phyloP scores from a whole-genome alignment of 768 basidiomycete species.

The Mycena amicta region DNA sequence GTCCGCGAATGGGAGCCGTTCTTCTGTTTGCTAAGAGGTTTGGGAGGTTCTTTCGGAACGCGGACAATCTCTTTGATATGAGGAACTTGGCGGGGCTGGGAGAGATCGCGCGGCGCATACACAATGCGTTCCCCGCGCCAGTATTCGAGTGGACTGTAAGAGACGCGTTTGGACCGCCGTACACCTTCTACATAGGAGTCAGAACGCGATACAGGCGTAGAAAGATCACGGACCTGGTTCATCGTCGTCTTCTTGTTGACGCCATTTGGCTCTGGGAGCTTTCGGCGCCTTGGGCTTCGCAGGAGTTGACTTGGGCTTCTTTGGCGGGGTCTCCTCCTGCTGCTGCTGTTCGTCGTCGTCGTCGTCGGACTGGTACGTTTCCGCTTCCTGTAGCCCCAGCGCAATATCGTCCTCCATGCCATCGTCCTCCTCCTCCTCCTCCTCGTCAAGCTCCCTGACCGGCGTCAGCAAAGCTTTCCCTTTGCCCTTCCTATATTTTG shows the following conservation, averaged over 20 bases:
- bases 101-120: constrained; percentile 58
- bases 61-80: constrained; percentile 69
- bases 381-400: too few relatives aligned
- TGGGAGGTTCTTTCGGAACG: constrained; percentile 41
- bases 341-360: constrained; percentile 27
- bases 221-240: constrained; percentile 26
- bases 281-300: not conserved
- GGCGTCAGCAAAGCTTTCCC: constrained; percentile 43
- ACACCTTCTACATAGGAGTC: constrained; percentile 44
- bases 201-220: not conserved
- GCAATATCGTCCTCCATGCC: constrained; percentile 46
- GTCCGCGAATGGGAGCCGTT: constrained; percentile 35
- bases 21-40: constrained; percentile 24
- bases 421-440: constrained; percentile 44
- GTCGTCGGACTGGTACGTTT: too few relatives aligned
- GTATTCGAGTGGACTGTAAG: constrained; percentile 78
- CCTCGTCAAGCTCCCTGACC: constrained; percentile 33
- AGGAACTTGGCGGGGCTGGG: constrained; percentile 57
- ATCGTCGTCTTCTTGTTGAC: constrained; percentile 42
- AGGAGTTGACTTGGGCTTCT: constrained; percentile 26
- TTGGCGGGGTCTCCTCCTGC: constrained; percentile 34
- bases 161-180: constrained; percentile 70
- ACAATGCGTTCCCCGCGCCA: constrained; percentile 94
- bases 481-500: constrained; percentile 46
- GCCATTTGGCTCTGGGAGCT: not conserved